A percentile compares a stretch with the other conserved stretches of the same genome.
Evolutionary conservation across 306 rosid species (phyloP).

Genomic region (Citrullus colocynthis): DNA sequence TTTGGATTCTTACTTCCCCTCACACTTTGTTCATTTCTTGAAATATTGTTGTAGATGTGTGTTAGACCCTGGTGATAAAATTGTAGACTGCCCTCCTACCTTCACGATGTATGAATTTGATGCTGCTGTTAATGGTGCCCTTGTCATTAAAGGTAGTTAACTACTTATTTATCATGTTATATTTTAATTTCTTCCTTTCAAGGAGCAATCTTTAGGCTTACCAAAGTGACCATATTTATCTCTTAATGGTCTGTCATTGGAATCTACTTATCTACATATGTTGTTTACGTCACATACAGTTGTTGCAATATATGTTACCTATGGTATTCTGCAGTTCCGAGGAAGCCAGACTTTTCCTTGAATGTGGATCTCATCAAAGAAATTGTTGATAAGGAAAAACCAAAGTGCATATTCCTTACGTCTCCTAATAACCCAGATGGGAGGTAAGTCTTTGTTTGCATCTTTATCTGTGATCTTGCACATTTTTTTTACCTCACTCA

Average conservation of each 20-base stretch:
- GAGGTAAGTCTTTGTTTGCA: slow-evolving; percentile 36
- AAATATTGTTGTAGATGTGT: slow-evolving; percentile 54
- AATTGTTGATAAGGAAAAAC: slow-evolving; percentile 58
- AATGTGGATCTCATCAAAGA: slow-evolving; percentile 53
- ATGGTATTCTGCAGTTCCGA: slow-evolving; percentile 50
- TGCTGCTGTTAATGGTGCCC: slow-evolving; percentile 83
- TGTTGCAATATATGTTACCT: slow-evolving; percentile 18
- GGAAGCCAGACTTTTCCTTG: slow-evolving; percentile 72
- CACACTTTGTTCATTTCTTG: not conserved
- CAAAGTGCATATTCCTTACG: slow-evolving; percentile 93
- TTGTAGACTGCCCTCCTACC: slow-evolving; percentile 91
- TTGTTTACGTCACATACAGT: not conserved
- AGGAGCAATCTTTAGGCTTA: not conserved
- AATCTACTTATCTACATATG: slow-evolving; percentile 3
- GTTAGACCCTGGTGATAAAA: slow-evolving; percentile 89
- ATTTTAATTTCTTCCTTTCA: not conserved
- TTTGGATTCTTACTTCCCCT: not conserved
- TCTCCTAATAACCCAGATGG: slow-evolving; percentile 99
- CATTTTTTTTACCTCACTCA: not conserved
- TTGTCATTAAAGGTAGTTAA: slow-evolving; percentile 63
- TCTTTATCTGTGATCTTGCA: not conserved
- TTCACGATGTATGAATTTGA: slow-evolving; percentile 99
- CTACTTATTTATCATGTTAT: not conserved
- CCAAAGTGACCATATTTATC: not conserved
- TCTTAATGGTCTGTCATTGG: not conserved